Evolutionary conservation across 176 grass and related monocot genomes (phyloP), one percentile per base, ranked within the genome.

Genomic region (Musa troglodytarum): DNA sequence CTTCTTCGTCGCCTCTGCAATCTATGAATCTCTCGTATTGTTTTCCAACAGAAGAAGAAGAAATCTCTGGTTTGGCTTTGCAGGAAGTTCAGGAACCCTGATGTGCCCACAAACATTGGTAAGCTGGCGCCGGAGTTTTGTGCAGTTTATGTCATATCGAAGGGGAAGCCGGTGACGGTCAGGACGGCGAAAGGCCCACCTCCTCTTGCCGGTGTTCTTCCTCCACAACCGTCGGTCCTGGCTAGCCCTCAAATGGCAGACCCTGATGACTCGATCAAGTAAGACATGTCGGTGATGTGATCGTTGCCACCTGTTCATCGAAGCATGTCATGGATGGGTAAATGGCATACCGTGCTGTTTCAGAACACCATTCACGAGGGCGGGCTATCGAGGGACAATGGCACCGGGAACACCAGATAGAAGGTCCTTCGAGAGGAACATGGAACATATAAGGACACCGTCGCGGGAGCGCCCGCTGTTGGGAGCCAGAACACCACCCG

Each of bases 61-160:
- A 43, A 43, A 43, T 43, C 4, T 43, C 34, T 43, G 34, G 34
- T 43, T 43, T 43, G 34, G 34, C 3, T 43, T 54, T 83, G 29
- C 88, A 91, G 92, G 90, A 98, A 98, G 69, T 93, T 93, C 74
- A 86, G 85, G 82, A 90, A 90, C 77, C 53, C 86, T 55, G 94
- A 98, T 81, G 88, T 98, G 84, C 86, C 94, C 24, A 87, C 90
- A 13, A 88, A 49, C 52, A 24, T 98, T 63, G 85, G 83, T 68
- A 92, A 93, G 75, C 68, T 64, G 13, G 82, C 84, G 15, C 86
- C 86, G 9, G 95, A 98, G 76, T 98, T 87, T 76, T 98, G 95
- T 76, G 83, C 89, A 64, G 87, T 98, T 77, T 93, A 91, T 78
- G 84, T 94, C 1, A 74, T 98, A 17, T 83, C 83, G 17, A 93